Conservation (phyloP, 805 yeast species). For the Crinitomyces ghanaensis region DNA sequence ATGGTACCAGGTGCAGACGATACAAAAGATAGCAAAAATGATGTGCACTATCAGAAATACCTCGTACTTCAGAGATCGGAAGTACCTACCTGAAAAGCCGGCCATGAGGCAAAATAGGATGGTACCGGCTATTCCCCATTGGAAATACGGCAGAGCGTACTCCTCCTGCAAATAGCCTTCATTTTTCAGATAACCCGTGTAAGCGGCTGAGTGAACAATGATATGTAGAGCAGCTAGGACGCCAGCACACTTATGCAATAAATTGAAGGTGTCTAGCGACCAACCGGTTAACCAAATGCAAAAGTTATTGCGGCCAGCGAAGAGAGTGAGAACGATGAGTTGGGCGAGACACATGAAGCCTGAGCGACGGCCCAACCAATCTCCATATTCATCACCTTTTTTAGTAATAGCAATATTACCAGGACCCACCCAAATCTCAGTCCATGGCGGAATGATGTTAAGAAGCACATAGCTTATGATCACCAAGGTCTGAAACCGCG, state of each 20-base stretch:
- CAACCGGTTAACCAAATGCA: conserved; percentile 50
- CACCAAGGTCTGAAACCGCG: conserved; percentile 30
- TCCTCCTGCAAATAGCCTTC: no score
- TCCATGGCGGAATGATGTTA: conserved; percentile 13
- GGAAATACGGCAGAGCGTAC: conserved; percentile 8
- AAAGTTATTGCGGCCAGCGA: conserved; percentile 62
- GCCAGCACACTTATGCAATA: conserved; percentile 54
- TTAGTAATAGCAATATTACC: background rate
- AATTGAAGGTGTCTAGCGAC: conserved; percentile 46
- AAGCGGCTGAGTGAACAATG: conserved; percentile 41
- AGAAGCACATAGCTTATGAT: conserved; percentile 26
- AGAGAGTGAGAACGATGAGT: conserved; percentile 35
- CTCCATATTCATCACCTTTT: conserved; percentile 18
- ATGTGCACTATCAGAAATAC: conserved; percentile 46
- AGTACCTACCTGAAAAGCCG: conserved; percentile 37
- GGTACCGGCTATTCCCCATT: conserved; percentile 35
- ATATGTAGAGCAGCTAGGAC: conserved; percentile 37
- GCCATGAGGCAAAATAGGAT: conserved; percentile 32
- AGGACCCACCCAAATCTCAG: conserved; percentile 8
- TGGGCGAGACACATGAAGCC: conserved; percentile 37
- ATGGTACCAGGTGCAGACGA: conserved; percentile 50
- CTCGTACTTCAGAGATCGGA: conserved; percentile 50
- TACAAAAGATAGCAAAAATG: conserved; percentile 39
- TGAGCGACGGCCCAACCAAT: conserved; percentile 33
- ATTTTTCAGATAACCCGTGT: no score